Evolutionary conservation across 257 asterid genomes (phyloP).

Genomic region (Paraleonurus japonicus): DNA sequence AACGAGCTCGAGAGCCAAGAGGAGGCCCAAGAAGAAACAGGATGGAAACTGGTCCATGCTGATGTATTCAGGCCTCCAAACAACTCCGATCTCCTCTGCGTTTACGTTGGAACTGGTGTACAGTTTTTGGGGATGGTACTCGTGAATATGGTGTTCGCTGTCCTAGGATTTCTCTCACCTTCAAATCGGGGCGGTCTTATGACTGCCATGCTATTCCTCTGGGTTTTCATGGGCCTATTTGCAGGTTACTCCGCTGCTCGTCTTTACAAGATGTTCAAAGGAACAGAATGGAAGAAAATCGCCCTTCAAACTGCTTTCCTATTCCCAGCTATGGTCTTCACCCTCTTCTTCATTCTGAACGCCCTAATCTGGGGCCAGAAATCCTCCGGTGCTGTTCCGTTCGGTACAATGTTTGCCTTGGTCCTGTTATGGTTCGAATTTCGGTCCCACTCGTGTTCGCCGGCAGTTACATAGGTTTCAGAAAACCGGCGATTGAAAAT

Average conservation of each 20-base stretch:
- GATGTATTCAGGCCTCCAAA: constrained; percentile 73
- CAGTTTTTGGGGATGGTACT: constrained; percentile 63
- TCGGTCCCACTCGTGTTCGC: constrained; percentile 73
- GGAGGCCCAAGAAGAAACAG: constrained; percentile 82
- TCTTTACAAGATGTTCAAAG: constrained; percentile 72
- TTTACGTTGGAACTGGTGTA: constrained; percentile 72
- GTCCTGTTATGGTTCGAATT: constrained; percentile 75
- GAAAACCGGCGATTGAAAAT: constrained; percentile 61
- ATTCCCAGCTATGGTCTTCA: constrained; percentile 60
- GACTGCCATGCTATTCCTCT: constrained; percentile 76
- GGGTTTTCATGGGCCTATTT: constrained; percentile 80
- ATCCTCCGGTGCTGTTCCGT: constrained; percentile 80
- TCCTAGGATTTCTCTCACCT: constrained; percentile 78
- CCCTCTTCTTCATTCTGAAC: constrained; percentile 59
- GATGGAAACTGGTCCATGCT: constrained; percentile 73
- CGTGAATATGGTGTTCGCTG: constrained; percentile 68
- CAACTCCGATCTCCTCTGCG: constrained; percentile 63
- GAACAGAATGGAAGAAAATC: constrained; percentile 69
- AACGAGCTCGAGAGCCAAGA: constrained; percentile 79
- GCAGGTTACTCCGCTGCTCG: constrained; percentile 69
- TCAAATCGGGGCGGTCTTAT: constrained; percentile 79
- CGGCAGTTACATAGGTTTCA: constrained; percentile 64
- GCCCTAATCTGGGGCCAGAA: constrained; percentile 82
- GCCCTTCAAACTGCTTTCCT: constrained; percentile 62
- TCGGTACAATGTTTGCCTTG: constrained; percentile 75